Percentiles rank a stretch among this genome's conserved stretches.
Conservation (phyloP, 495 filamentous ascomycete genomes). For the Aspergillus haitiensis region DNA sequence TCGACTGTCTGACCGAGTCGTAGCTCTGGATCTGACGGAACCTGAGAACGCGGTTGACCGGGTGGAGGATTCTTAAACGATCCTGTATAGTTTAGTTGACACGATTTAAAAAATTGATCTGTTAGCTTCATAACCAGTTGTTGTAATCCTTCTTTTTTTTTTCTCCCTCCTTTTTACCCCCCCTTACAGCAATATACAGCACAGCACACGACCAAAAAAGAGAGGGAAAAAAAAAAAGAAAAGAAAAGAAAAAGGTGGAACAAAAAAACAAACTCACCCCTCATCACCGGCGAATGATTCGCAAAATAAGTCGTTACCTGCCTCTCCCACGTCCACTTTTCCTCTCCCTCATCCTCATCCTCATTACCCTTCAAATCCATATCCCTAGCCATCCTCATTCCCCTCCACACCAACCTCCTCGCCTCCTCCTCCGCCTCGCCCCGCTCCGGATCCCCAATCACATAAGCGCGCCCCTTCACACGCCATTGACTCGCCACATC, state of each 20-base stretch:
- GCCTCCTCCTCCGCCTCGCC: constrained; percentile 42
- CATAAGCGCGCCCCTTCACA: constrained; percentile 71
- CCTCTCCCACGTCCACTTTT: constrained; percentile 64
- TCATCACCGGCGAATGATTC: constrained; percentile 73
- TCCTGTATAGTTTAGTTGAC: constrained; percentile 38
- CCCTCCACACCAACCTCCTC: constrained; percentile 44
- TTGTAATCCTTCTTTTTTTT: background rate
- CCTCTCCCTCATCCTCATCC: constrained; percentile 22
- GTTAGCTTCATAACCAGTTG: too few relatives aligned
- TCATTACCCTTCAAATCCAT: constrained; percentile 21
- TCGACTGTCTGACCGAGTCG: constrained; percentile 66
- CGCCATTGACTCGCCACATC: constrained; percentile 79
- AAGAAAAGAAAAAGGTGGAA: constrained; percentile 3
- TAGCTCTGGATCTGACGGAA: constrained; percentile 48
- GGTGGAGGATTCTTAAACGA: constrained; percentile 78
- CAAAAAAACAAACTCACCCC: constrained; percentile 48
- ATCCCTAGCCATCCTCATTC: constrained; percentile 34
- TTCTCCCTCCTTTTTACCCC: background rate
- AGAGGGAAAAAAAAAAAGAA: constrained; percentile 12
- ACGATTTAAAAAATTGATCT: too few relatives aligned
- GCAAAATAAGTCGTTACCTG: constrained; percentile 87
- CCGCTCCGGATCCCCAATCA: constrained; percentile 62
- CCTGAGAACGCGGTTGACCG: constrained; percentile 56
- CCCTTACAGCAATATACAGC: background rate
- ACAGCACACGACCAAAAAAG: background rate